A percentile compares a stretch with the other conserved stretches of the same genome.
Evolutionary conservation across 345 rosid species (phyloP).

Genomic region (Populus tremula): DNA sequence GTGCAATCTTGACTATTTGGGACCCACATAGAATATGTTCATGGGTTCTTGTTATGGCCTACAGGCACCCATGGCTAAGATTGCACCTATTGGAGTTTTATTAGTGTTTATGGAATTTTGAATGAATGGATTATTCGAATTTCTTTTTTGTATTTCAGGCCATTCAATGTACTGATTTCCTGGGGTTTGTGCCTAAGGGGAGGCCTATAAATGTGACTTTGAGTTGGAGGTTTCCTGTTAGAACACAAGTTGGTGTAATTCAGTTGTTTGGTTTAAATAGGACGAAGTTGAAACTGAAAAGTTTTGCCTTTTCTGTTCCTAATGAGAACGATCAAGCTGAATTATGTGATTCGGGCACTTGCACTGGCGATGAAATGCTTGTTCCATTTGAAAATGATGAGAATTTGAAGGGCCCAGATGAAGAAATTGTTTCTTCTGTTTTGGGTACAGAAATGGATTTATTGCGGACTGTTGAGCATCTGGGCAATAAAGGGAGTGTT

Average conservation of each 20-base stretch:
- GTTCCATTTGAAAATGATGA: slow-evolving; percentile 20
- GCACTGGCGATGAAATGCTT: slow-evolving; percentile 19
- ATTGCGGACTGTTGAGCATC: slow-evolving; percentile 25
- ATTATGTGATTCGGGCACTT: slow-evolving; percentile 23
- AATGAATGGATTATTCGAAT: too few species aligned
- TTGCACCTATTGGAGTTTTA: too few species aligned
- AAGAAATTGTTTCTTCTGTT: slow-evolving; percentile 23
- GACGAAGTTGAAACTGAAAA: slow-evolving; percentile 20
- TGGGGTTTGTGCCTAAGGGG: slow-evolving; percentile 21
- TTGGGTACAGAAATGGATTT: slow-evolving; percentile 19
- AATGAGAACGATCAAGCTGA: slow-evolving; percentile 30
- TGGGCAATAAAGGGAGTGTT: slow-evolving; percentile 27
- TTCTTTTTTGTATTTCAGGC: slow-evolving; percentile 25
- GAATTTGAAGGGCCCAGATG: slow-evolving; percentile 24
- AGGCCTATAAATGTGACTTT: slow-evolving; percentile 20
- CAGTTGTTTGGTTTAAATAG: slow-evolving; percentile 13
- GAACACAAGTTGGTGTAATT: slow-evolving; percentile 7
- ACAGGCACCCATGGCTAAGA: too few species aligned
- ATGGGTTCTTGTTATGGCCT: too few species aligned
- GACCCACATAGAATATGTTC: too few species aligned
- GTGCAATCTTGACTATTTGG: too few species aligned
- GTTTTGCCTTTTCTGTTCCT: slow-evolving; percentile 23
- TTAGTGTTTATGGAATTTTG: too few species aligned
- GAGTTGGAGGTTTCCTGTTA: slow-evolving; percentile 3
- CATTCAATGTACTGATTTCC: slow-evolving; percentile 24